Evolutionary conservation across 139 green algal genomes (phyloP).

Genomic region (Trebouxia sp.): DNA sequence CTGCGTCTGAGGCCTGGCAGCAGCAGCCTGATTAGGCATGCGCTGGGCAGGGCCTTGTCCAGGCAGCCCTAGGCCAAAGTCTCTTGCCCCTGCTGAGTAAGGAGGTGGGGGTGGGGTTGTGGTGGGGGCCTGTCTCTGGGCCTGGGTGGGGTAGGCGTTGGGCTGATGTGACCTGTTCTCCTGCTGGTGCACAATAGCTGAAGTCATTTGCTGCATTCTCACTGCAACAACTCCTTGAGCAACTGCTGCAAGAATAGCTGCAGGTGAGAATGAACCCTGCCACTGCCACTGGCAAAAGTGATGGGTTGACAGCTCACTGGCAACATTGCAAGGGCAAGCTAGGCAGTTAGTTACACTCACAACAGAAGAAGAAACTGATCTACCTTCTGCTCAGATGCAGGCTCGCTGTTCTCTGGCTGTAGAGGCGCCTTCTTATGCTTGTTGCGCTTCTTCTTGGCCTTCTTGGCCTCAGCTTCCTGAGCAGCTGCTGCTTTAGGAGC

Average conservation of each 20-base stretch:
- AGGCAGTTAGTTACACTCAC: no score
- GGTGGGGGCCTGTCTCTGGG: not conserved
- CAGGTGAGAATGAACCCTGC: no score
- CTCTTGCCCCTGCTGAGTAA: not conserved
- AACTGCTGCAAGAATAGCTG: no score
- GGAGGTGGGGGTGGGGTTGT: not conserved
- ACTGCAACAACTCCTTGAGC: no score
- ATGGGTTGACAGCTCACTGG: no score
- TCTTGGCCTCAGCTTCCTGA: constrained; percentile 3
- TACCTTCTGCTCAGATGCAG: not conserved
- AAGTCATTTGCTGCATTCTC: no score
- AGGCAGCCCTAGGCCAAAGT: constrained; percentile 19
- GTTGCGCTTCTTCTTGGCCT: constrained; percentile 8
- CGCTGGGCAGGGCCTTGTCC: constrained; percentile 6
- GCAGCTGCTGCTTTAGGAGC: not conserved
- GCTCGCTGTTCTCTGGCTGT: not conserved
- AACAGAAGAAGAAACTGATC: not conserved
- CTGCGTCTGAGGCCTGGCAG: not conserved
- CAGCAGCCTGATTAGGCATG: not conserved
- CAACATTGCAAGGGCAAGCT: no score
- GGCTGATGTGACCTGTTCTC: constrained; percentile 11
- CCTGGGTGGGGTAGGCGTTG: not conserved
- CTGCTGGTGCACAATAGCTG: constrained; percentile 23
- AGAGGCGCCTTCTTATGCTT: not conserved
- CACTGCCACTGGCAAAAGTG: no score